Conservation (phyloP, 768 basidiomycete genomes). For the Strobilomyces dryophilus region DNA sequence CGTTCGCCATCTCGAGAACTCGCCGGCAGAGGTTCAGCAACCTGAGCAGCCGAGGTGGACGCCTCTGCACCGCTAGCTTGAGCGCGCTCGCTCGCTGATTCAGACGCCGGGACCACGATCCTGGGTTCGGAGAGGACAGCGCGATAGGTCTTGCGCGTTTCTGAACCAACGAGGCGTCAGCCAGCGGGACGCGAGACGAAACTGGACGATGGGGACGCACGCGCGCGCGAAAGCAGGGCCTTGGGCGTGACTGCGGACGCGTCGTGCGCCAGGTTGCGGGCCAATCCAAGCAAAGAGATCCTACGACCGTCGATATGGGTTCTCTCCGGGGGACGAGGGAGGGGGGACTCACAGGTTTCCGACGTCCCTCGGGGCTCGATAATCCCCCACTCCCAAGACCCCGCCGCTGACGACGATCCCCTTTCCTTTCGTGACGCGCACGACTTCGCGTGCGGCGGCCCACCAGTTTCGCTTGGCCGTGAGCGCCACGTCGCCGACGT, state of each 20-base stretch:
- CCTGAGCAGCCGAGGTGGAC: too few relatives aligned
- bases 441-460: conserved; percentile 72
- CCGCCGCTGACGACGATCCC: conserved; percentile 72
- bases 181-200: neutral
- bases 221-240: conserved; percentile 66
- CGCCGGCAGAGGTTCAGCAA: neutral
- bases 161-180: conserved; percentile 34
- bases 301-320: too few relatives aligned
- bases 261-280: conserved; percentile 65
- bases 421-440: conserved; percentile 77
- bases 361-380: conserved; percentile 69
- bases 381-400: conserved; percentile 52
- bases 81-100: neutral
- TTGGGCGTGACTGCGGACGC: conserved; percentile 58
- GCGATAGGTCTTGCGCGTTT: conserved; percentile 78
- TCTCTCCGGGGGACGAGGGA: neutral
- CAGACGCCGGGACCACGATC: conserved; percentile 50
- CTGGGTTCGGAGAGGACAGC: conserved; percentile 75
- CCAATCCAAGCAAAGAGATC: conserved; percentile 59
- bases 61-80: neutral
- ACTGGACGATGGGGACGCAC: conserved; percentile 38
- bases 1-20: neutral
- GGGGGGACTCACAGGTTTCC: conserved; percentile 59
- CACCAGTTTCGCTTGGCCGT: conserved; percentile 78
- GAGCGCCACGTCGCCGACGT: conserved; percentile 47